These are phyloP conservation scores for Candida schatavii DNA, from an alignment of 805 yeast genomes.

Conservation along the genomic window DNA sequence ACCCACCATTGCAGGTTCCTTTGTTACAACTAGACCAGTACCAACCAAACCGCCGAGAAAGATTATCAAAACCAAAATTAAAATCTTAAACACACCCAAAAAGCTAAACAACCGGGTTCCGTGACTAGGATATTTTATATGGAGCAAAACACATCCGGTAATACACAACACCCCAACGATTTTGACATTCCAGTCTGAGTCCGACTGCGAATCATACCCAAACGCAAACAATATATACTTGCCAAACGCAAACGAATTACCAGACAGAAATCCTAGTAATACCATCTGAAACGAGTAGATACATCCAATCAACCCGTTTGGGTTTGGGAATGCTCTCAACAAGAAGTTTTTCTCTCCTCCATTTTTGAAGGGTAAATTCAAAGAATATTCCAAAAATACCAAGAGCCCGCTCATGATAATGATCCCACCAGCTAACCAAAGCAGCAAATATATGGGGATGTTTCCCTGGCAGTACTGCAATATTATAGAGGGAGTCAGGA, in stretches of 20 bases:
- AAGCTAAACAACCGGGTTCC: conserved; percentile 53
- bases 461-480: conserved; percentile 38
- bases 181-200: conserved; percentile 36
- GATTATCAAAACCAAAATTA: conserved; percentile 49
- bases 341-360: conserved; percentile 44
- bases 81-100: conserved; percentile 53
- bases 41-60: conserved; percentile 43
- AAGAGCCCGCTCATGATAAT: conserved; percentile 37
- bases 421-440: conserved; percentile 37
- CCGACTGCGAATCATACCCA: conserved; percentile 19
- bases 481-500: conserved; percentile 39
- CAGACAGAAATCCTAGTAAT: conserved; percentile 59
- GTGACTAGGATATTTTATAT: conserved; percentile 45
- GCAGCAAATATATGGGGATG: conserved; percentile 29
- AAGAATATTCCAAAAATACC: conserved; percentile 40
- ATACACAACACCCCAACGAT: conserved; percentile 49
- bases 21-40: background rate
- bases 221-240: conserved; percentile 47
- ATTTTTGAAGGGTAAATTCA: conserved; percentile 38
- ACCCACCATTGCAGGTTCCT: conserved; percentile 30
- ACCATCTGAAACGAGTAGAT: conserved; percentile 51
- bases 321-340: conserved; percentile 29
- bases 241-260: conserved; percentile 65
- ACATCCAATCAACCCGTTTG: conserved; percentile 36
- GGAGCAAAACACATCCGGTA: conserved; percentile 46